Evolutionary conservation across 257 asterid species (phyloP), one percentile per base, ranked within the genome.

Genomic region (Penstemon eatonii): DNA sequence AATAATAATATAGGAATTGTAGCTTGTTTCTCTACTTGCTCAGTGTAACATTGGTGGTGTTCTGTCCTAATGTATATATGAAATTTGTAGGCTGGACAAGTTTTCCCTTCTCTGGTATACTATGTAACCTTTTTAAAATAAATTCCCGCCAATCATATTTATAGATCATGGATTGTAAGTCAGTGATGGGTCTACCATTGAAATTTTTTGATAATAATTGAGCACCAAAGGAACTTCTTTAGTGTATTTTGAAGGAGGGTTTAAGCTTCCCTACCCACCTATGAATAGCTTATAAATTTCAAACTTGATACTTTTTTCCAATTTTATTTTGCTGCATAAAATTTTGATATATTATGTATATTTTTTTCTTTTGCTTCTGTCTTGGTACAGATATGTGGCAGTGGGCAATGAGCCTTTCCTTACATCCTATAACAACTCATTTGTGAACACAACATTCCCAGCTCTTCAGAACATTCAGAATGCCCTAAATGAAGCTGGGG

Each of bases 361-460:
- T 25, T 25, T 25, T 25, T 25, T 25, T 25, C 18, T 15, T 25
- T 46, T 33, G 4, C 60, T 38, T 58, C 45, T 47, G 19, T 47
- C 25, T 25, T 65, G 54, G 52, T 70, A 76, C 88, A 86, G 96
- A 74, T 88, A 88, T 56, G 96, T 86, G 46, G 96, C 96, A 19
- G 96, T 88, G 7, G 96, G 96, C 60, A 88, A 88, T 45, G 96
- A 88, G 85, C 96, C 96, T 15, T 88, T 88, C 79, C 86, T 88
- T 33, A 80, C 85, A 68, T 78, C 96, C 49, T 88, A 88, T 66
- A 88, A 88, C 83, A 69, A 75, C 80, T 82, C 96, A 12, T 88
- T 86, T 65, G 4, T 88, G n/a, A 84, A 83, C 77, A 76, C 86
- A 12, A 88, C 96, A 15, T 88, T 88, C 79, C 96, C 96, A 36